These are phyloP conservation scores for Purpureocillium takamizusanense DNA, from an alignment of 2,329 filamentous ascomycete species.

Conservation along the genomic window DNA sequence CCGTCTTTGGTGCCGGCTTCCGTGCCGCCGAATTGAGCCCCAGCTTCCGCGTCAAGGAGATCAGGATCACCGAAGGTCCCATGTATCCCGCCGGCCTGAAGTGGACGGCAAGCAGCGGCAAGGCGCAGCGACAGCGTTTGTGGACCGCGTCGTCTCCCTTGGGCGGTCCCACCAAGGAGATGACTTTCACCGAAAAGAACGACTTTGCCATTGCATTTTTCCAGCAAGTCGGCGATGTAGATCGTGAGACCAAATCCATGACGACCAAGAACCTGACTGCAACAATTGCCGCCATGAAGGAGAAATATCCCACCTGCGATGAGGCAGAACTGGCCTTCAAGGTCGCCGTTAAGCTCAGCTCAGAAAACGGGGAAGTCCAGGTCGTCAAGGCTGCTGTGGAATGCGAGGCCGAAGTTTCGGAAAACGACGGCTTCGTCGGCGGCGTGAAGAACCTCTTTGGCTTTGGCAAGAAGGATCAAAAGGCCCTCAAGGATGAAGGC, in stretches of 20 bases:
- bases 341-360: slow-evolving; percentile 63
- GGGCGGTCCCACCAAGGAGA: slow-evolving; percentile 69
- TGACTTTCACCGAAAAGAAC: slow-evolving; percentile 71
- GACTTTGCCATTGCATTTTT: slow-evolving; percentile 77
- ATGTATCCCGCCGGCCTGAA: slow-evolving; percentile 67
- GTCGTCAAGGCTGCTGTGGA: slow-evolving; percentile 69
- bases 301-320: slow-evolving; percentile 64
- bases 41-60: slow-evolving; percentile 97
- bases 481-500: slow-evolving; percentile 59
- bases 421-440: slow-evolving; percentile 78
- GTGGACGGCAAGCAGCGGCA: slow-evolving; percentile 60
- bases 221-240: slow-evolving; percentile 54
- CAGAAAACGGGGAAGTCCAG: slow-evolving; percentile 70
- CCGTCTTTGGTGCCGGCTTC: slow-evolving; percentile 92
- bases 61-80: slow-evolving; percentile 69
- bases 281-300: slow-evolving; percentile 68
- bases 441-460: slow-evolving; percentile 95
- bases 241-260: slow-evolving; percentile 56
- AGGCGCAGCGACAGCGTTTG: slow-evolving; percentile 69
- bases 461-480: slow-evolving; percentile 82
- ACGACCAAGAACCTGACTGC: slow-evolving; percentile 79
- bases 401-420: slow-evolving; percentile 67
- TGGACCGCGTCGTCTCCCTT: slow-evolving; percentile 71
- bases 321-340: slow-evolving; percentile 72
- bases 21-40: slow-evolving; percentile 86